phyloP scores from a whole-genome alignment of 2,329 filamentous ascomycete species.

The Venturia oleaginea region DNA sequence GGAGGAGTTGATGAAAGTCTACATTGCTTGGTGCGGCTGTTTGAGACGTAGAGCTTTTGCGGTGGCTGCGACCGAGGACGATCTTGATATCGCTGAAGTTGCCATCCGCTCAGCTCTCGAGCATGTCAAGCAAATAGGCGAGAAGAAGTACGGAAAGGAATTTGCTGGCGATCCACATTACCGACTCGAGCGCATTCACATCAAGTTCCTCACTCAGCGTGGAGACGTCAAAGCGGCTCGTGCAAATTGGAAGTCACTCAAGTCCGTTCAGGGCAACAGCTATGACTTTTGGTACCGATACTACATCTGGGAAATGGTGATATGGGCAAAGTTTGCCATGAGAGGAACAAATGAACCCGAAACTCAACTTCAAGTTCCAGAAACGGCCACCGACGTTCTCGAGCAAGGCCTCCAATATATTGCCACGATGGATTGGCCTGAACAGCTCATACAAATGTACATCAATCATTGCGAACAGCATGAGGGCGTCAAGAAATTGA shows the following conservation, averaged over 20 bases:
- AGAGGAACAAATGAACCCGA: conserved; percentile 42
- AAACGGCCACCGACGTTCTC: conserved; percentile 66
- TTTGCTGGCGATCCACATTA: conserved; percentile 85
- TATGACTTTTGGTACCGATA: conserved; percentile 93
- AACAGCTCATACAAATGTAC: conserved; percentile 65
- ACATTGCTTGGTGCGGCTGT: conserved; percentile 91
- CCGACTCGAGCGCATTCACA: conserved; percentile 81
- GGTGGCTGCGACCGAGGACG: conserved; percentile 60
- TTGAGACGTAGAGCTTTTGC: conserved; percentile 77
- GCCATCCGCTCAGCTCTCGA: conserved; percentile 80
- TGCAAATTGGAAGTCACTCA: conserved; percentile 64
- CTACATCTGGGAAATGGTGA: conserved; percentile 83
- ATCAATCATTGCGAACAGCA: conserved; percentile 81
- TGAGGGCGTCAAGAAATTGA: conserved; percentile 67
- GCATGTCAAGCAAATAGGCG: conserved; percentile 69
- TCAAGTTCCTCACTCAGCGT: conserved; percentile 83
- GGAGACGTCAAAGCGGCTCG: conserved; percentile 69
- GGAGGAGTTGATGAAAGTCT: conserved; percentile 81
- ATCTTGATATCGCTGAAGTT: conserved; percentile 81
- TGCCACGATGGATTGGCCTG: conserved; percentile 63
- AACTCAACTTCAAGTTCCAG: conserved; percentile 44
- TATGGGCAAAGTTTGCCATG: conserved; percentile 51
- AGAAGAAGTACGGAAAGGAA: conserved; percentile 63
- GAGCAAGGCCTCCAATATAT: conserved; percentile 56
- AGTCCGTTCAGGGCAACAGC: conserved; percentile 60